Conservation (phyloP, 2,329 filamentous ascomycete genomes). For the Dactylonectria macrodidyma region DNA sequence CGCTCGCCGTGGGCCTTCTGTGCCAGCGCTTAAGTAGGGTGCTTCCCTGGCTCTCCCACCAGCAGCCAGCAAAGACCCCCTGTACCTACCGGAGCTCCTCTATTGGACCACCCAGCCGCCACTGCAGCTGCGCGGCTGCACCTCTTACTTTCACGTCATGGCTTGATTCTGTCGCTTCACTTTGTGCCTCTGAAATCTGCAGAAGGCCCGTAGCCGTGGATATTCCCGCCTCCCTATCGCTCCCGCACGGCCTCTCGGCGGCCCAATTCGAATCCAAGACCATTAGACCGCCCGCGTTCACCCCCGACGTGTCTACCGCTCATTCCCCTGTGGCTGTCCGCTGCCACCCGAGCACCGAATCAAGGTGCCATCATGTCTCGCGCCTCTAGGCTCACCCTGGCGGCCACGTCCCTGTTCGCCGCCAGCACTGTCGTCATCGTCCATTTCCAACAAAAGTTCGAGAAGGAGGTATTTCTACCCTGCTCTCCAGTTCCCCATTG, state of each 20-base stretch:
- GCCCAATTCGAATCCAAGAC: constrained; percentile 14
- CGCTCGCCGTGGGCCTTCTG: not conserved
- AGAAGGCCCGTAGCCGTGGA: not conserved
- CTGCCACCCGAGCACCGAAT: not conserved
- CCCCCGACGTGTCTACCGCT: not conserved
- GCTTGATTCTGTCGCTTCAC: constrained; percentile 20
- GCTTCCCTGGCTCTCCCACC: no score
- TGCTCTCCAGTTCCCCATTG: constrained; percentile 7
- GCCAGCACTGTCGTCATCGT: constrained; percentile 86
- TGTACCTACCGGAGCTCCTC: not conserved
- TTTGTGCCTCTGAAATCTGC: not conserved
- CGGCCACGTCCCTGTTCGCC: constrained; percentile 82
- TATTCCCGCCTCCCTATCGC: not conserved
- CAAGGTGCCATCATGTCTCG: constrained; percentile 85
- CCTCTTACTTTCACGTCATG: constrained; percentile 25
- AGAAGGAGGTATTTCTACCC: constrained; percentile 78
- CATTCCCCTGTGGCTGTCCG: not conserved
- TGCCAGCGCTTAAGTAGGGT: not conserved
- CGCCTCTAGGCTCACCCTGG: constrained; percentile 88
- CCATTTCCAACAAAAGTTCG: constrained; percentile 88
- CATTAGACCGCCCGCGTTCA: not conserved
- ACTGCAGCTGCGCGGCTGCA: constrained; percentile 8
- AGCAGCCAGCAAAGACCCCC: not conserved
- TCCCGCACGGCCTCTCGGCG: not conserved
- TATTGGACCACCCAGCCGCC: constrained; percentile 15